These are phyloP conservation scores for Sanguinoderma infundibulare DNA, from an alignment of 1,284 basidiomycete genomes.

Conservation along the genomic window DNA sequence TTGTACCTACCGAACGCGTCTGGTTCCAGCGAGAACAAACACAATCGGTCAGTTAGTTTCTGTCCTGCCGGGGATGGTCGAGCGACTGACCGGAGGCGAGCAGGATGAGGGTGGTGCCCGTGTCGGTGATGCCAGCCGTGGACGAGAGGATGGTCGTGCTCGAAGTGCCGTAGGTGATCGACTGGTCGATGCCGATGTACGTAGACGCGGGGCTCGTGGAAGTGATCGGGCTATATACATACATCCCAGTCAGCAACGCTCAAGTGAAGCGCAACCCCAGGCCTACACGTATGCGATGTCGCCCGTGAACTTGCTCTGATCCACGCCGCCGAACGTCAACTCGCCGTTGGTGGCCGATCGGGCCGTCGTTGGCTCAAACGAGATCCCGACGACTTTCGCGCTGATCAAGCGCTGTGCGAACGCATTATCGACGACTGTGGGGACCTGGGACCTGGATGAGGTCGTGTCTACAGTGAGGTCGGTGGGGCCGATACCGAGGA, in stretches of 20 bases:
- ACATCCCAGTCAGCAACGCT: background rate
- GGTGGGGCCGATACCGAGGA: slow-evolving; percentile 54
- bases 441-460: slow-evolving; percentile 20
- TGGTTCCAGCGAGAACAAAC: background rate
- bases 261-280: no score
- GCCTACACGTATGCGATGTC: background rate
- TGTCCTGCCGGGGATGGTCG: background rate
- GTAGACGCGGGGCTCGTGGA: slow-evolving; percentile 43
- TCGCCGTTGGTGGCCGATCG: slow-evolving; percentile 26
- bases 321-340: background rate
- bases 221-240: slow-evolving; percentile 51
- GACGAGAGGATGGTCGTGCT: slow-evolving; percentile 31
- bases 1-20: slow-evolving; percentile 26
- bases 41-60: background rate
- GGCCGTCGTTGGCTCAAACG: slow-evolving; percentile 46
- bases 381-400: slow-evolving; percentile 45
- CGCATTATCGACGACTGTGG: slow-evolving; percentile 48
- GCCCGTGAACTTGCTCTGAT: background rate
- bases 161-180: slow-evolving; percentile 43
- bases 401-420: slow-evolving; percentile 36
- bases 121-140: slow-evolving; percentile 34
- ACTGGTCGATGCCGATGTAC: slow-evolving; percentile 60
- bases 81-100: slow-evolving; percentile 37
- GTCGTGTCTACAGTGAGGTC: slow-evolving; percentile 32
- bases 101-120: slow-evolving; percentile 39